These are phyloP conservation scores for Erodium chrysanthum DNA, from an alignment of 441 rosid species.

Conservation along the genomic window DNA sequence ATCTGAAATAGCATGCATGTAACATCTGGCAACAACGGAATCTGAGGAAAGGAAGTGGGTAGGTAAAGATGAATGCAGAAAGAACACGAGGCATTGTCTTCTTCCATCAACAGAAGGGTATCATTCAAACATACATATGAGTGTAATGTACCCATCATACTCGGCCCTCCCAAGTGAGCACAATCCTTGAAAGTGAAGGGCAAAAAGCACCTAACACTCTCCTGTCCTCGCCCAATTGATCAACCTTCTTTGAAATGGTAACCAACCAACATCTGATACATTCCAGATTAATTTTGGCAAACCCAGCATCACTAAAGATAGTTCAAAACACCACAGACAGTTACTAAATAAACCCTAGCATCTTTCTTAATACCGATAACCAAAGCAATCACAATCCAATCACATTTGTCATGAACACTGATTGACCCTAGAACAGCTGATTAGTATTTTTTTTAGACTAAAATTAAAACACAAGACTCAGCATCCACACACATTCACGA, in stretches of 20 bases:
- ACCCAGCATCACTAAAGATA: neutral
- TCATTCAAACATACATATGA: neutral
- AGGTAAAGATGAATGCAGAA: neutral
- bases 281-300: neutral
- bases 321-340: neutral
- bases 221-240: neutral
- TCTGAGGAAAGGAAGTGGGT: neutral
- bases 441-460: neutral
- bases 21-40: neutral
- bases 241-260: neutral
- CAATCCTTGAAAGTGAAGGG: neutral
- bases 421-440: neutral
- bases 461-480: neutral
- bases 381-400: neutral
- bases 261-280: neutral
- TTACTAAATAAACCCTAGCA: neutral
- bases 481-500: too few relatives aligned
- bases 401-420: neutral
- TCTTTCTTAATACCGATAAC: neutral
- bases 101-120: neutral
- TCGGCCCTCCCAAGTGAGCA: conserved; percentile 1
- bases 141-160: neutral
- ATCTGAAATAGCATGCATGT: neutral
- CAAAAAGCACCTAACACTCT: neutral
- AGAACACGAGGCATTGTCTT: neutral